Evolutionary conservation across 352 stramenopile genomes (phyloP), one percentile per base, ranked within the genome.

Genomic region (Elongisporangium undulatum): DNA sequence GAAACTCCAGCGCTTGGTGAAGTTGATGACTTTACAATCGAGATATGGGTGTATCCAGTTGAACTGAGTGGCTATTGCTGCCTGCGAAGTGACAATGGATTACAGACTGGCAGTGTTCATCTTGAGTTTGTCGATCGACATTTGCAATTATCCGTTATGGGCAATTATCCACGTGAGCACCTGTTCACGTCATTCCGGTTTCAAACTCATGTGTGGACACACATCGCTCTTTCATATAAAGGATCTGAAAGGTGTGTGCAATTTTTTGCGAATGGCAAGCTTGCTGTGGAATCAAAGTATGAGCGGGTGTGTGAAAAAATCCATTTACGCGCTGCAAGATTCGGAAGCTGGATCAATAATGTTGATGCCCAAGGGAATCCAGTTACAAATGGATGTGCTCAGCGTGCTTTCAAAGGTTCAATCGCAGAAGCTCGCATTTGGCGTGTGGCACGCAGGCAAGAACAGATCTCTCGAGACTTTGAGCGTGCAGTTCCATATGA

Each of bases 371-470:
- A 85, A 50, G 60, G 71, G 9, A 66, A 62, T 4, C 59, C 72
- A 5, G 51, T 75, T 13, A 67, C 66, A 4, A 77, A 63, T 19
- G 55, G 65, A 1, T 65, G 61, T 16, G 69, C 75, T 0, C 79
- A 94, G 61, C 81, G 79, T 13, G 74, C 69, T 12, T 95, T 87
- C 49, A 89, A 89, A 49, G 86, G 86, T 12, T 82, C 72, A 0
- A 83, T 95, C 13, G 75, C 82, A 9, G 82, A 95, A 58, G 61
- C 94, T 45, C 84, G 86, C 1, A 62, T 95, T 6, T 95, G 86
- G 86, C 67, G 71, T 59, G 56, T 86, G 13, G 23, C 67, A 10
- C 67, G 86, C n/a, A 58, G 63, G 17, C 4, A 29, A 1, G 20
- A 61, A 48, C 76, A 91, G 4, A 88, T 95, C 45, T 19, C 51